Evolutionary conservation across 805 yeast species (phyloP).

Genomic region (Candida easanensis): DNA sequence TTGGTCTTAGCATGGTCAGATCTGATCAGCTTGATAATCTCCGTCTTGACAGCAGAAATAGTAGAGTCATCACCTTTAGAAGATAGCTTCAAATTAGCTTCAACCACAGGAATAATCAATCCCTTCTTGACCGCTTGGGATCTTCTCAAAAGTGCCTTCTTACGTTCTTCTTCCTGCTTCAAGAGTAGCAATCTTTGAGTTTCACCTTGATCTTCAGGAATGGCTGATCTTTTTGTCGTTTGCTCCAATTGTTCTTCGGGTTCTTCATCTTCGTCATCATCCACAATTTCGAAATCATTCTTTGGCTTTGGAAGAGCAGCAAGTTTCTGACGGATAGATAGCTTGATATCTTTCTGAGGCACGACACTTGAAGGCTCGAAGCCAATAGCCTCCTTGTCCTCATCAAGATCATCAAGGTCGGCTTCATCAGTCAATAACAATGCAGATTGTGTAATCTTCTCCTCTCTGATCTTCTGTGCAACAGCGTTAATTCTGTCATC

Average conservation of each 20-base stretch:
- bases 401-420: conserved; percentile 7
- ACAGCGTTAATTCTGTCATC: conserved; percentile 20
- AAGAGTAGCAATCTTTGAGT: conserved; percentile 15
- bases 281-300: conserved; percentile 44
- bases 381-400: background rate
- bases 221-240: background rate
- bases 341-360: background rate
- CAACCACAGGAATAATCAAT: conserved; percentile 38
- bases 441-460: conserved; percentile 35
- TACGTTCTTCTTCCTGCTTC: conserved; percentile 12
- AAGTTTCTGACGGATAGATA: conserved; percentile 24
- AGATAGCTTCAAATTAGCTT: background rate
- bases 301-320: conserved; percentile 38
- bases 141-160: conserved; percentile 33
- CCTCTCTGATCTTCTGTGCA: conserved; percentile 41
- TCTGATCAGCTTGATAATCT: conserved; percentile 34
- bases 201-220: conserved; percentile 22
- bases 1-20: conserved; percentile 39
- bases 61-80: background rate
- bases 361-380: background rate
- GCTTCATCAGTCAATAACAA: conserved; percentile 25
- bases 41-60: conserved; percentile 27
- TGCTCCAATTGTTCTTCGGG: conserved; percentile 4
- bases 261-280: conserved; percentile 29
- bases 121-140: conserved; percentile 47